phyloP scores from a whole-genome alignment of 2,329 filamentous ascomycete species.

The Cadophora sp. region DNA sequence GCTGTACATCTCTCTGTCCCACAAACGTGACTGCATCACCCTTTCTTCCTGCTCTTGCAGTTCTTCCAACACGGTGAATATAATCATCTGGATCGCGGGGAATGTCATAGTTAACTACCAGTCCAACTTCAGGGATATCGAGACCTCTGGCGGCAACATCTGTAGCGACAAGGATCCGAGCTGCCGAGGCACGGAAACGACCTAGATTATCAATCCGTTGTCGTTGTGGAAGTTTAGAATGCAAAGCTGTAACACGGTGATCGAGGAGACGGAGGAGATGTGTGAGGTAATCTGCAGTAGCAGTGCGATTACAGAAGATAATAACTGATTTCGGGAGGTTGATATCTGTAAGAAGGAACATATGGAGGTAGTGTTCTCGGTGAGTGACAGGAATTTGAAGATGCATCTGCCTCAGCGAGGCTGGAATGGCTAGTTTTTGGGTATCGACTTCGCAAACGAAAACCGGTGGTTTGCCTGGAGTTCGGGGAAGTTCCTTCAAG shows the following conservation, averaged over 20 bases:
- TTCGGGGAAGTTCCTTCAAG: slow-evolving; percentile 77
- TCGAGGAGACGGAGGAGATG: slow-evolving; percentile 84
- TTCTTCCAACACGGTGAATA: slow-evolving; percentile 94
- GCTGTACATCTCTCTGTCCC: slow-evolving; percentile 89
- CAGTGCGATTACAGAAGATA: slow-evolving; percentile 92
- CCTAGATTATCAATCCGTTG: slow-evolving; percentile 88
- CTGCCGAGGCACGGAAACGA: slow-evolving; percentile 87
- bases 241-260: slow-evolving; percentile 89
- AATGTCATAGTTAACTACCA: slow-evolving; percentile 96
- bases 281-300: slow-evolving; percentile 87
- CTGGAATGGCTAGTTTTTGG: slow-evolving; percentile 75
- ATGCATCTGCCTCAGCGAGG: slow-evolving; percentile 83
- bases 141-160: slow-evolving; percentile 94
- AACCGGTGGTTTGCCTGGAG: slow-evolving; percentile 74
- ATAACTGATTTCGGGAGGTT: slow-evolving; percentile 83
- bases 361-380: slow-evolving; percentile 93
- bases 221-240: slow-evolving; percentile 84
- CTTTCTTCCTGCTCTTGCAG: slow-evolving; percentile 84
- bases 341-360: slow-evolving; percentile 78
- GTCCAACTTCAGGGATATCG: slow-evolving; percentile 88
- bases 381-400: slow-evolving; percentile 89
- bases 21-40: slow-evolving; percentile 89
- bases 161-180: slow-evolving; percentile 89
- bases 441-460: slow-evolving; percentile 91
- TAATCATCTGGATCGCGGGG: slow-evolving; percentile 97